These are phyloP conservation scores for Akanthomyces uredinophilus DNA, from an alignment of 2,329 filamentous ascomycete genomes.

Conservation along the genomic window DNA sequence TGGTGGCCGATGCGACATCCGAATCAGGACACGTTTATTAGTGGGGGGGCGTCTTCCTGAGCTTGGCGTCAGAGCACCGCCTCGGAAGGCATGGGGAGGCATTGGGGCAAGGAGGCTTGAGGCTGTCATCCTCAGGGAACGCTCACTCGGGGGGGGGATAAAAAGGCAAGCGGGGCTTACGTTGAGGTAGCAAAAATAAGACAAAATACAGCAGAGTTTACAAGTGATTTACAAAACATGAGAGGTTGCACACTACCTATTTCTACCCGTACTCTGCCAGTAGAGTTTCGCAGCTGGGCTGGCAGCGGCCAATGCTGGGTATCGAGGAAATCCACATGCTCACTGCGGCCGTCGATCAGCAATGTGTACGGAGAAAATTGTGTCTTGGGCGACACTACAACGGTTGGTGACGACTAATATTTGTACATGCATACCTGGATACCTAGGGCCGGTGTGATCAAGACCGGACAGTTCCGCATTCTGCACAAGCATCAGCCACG, in stretches of 20 bases:
- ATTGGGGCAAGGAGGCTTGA: background rate
- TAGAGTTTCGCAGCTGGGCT: no score
- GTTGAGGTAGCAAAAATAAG: no score
- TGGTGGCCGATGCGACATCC: background rate
- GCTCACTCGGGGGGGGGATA: no score
- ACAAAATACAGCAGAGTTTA: no score
- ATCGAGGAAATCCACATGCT: background rate
- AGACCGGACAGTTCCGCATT: background rate
- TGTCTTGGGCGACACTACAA: background rate
- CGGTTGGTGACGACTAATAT: background rate
- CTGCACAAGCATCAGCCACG: background rate
- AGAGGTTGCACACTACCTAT: no score
- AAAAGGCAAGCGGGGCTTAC: background rate
- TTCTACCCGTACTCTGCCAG: no score
- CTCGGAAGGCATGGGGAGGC: no score
- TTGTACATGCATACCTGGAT: no score
- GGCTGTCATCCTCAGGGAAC: background rate
- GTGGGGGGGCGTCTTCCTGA: conserved; percentile 4
- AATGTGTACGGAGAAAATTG: background rate
- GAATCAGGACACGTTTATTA: conserved; percentile 15
- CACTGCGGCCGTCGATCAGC: background rate
- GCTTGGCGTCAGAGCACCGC: no score
- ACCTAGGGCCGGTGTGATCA: background rate
- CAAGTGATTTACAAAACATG: no score
- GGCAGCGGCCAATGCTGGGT: no score